These are phyloP conservation scores for Candida corydali DNA, from an alignment of 805 yeast species.

Conservation along the genomic window DNA sequence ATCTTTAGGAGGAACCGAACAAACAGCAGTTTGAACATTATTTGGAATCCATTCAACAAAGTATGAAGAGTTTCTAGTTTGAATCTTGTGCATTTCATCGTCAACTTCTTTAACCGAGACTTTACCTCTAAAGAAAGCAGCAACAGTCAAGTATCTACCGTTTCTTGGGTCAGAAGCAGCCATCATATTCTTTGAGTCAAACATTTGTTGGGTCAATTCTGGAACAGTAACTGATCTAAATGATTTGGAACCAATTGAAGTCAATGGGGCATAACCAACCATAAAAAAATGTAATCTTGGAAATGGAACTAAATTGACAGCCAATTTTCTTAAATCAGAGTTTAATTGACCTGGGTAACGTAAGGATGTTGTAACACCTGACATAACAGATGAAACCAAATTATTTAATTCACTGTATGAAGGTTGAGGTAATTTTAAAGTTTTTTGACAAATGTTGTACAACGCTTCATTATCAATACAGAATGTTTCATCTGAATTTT, in stretches of 20 bases:
- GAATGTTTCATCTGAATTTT: constrained; percentile 88
- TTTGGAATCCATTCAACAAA: constrained; percentile 97
- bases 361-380: constrained; percentile 90
- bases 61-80: constrained; percentile 73
- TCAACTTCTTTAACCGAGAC: constrained; percentile 92
- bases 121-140: constrained; percentile 92
- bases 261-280: constrained; percentile 92
- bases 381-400: constrained; percentile 87
- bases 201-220: constrained; percentile 90
- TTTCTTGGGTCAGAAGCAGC: constrained; percentile 89
- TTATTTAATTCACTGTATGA: constrained; percentile 73
- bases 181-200: constrained; percentile 92
- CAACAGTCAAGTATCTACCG: constrained; percentile 89
- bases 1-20: constrained; percentile 84
- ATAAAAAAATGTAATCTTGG: constrained; percentile 93
- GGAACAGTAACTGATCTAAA: constrained; percentile 85
- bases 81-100: constrained; percentile 85
- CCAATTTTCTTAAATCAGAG: constrained; percentile 87
- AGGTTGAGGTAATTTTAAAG: constrained; percentile 78
- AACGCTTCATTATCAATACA: constrained; percentile 94
- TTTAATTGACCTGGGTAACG: constrained; percentile 95
- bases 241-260: constrained; percentile 73
- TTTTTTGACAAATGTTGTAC: constrained; percentile 82
- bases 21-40: constrained; percentile 90
- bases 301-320: constrained; percentile 92